phyloP scores from a whole-genome alignment of 805 yeast genomes.

The Saccharomycopsis capsularis region DNA sequence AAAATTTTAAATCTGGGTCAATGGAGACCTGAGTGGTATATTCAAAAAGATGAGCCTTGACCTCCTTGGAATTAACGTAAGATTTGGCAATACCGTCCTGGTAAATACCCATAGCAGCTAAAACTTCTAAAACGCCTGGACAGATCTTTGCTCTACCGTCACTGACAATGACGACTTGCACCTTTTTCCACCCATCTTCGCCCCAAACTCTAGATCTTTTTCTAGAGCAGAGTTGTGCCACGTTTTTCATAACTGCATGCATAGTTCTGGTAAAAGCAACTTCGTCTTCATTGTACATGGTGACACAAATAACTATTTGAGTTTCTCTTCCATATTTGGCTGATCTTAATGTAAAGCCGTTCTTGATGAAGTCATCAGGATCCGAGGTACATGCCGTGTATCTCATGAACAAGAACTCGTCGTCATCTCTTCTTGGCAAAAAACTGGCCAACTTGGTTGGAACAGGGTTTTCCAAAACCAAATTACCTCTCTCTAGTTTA shows the following conservation, averaged over 20 bases:
- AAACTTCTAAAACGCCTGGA: conserved; percentile 76
- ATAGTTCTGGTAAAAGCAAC: conserved; percentile 82
- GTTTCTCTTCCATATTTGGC: conserved; percentile 85
- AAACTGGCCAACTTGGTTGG: conserved; percentile 84
- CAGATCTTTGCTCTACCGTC: conserved; percentile 91
- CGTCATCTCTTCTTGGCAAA: conserved; percentile 79
- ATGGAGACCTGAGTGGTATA: conserved; percentile 93
- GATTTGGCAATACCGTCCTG: conserved; percentile 98
- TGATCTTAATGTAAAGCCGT: conserved; percentile 82
- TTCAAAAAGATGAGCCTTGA: conserved; percentile 90
- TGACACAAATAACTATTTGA: conserved; percentile 84
- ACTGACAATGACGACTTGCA: conserved; percentile 83
- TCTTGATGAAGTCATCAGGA: conserved; percentile 73
- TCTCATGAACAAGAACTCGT: conserved; percentile 93
- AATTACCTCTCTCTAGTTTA: conserved; percentile 68
- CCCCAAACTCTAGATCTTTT: conserved; percentile 89
- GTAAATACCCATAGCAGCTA: conserved; percentile 93
- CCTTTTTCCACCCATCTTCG: conserved; percentile 92
- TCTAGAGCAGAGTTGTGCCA: conserved; percentile 80
- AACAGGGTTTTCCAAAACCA: conserved; percentile 88
- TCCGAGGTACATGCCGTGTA: conserved; percentile 95
- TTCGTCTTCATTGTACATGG: conserved; percentile 97
- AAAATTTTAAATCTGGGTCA: conserved; percentile 81
- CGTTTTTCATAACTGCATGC: conserved; percentile 89
- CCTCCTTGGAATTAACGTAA: conserved; percentile 83